These are phyloP conservation scores for Ricinus communis DNA, from an alignment of 345 rosid genomes.

Conservation along the genomic window DNA sequence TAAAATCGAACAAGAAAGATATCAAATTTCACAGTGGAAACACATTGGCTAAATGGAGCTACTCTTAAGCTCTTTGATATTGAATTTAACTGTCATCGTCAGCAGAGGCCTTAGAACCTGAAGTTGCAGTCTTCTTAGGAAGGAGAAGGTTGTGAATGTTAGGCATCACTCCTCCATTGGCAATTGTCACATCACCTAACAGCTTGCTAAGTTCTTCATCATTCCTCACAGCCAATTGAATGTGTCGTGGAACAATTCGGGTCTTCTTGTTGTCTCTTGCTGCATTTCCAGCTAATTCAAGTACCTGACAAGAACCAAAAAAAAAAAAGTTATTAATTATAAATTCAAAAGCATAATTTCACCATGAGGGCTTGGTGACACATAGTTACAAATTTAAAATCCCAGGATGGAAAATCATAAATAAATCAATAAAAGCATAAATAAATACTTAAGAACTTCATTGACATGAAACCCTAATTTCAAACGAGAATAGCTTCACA, in stretches of 20 bases:
- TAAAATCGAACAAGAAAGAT: background rate
- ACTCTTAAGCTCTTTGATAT: background rate
- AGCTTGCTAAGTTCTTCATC: conserved; percentile 98
- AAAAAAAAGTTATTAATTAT: background rate
- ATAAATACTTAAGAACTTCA: too few species aligned
- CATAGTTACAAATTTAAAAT: too few species aligned
- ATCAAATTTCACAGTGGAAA: background rate
- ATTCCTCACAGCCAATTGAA: conserved; percentile 82
- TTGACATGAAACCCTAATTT: too few species aligned
- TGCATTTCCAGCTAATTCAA: conserved; percentile 88
- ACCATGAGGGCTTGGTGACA: too few species aligned
- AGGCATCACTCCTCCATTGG: conserved; percentile 96
- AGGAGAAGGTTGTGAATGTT: conserved; percentile 93
- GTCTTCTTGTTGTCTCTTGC: conserved; percentile 94
- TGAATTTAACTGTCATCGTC: conserved; percentile 54
- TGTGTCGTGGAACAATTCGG: conserved; percentile 86
- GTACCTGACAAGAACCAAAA: conserved; percentile 47
- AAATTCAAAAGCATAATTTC: background rate
- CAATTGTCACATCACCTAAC: conserved; percentile 88
- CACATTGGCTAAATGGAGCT: background rate
- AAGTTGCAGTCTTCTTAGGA: conserved; percentile 81
- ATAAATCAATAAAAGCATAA: too few species aligned
- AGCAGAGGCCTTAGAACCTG: conserved; percentile 56
- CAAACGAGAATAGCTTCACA: too few species aligned
- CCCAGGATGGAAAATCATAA: background rate